Percentiles rank a stretch among this genome's conserved stretches.
phyloP scores from a whole-genome alignment of 2,329 filamentous ascomycete genomes.

The Ciborinia camelliae region DNA sequence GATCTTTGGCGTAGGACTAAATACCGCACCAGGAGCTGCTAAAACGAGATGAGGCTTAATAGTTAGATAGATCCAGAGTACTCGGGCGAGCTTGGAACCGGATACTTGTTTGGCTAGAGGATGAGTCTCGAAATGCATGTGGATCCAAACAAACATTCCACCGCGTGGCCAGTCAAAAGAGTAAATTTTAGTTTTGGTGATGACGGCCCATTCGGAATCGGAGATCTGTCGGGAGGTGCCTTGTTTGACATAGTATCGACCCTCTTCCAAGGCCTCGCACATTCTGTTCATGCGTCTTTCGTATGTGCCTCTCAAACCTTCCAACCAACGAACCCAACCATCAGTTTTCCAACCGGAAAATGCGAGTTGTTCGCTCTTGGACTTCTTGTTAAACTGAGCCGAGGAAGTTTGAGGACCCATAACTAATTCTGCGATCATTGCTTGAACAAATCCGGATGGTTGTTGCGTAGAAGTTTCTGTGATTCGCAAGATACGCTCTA shows the following conservation, averaged over 20 bases:
- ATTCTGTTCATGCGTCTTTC: conserved; percentile 80
- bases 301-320: conserved; percentile 77
- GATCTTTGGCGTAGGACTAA: conserved; percentile 64
- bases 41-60: conserved; percentile 67
- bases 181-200: conserved; percentile 71
- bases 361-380: conserved; percentile 37
- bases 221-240: conserved; percentile 52
- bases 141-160: conserved; percentile 91
- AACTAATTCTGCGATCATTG: conserved; percentile 72
- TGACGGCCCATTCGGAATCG: conserved; percentile 68
- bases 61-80: conserved; percentile 70
- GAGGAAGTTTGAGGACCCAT: conserved; percentile 63
- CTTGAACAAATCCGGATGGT: conserved; percentile 85
- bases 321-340: conserved; percentile 90
- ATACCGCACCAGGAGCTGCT: conserved; percentile 68
- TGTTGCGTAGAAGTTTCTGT: conserved; percentile 77
- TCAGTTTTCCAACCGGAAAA: conserved; percentile 69
- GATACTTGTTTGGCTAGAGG: conserved; percentile 60
- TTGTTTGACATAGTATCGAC: conserved; percentile 62
- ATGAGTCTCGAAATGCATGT: conserved; percentile 67
- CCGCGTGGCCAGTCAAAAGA: conserved; percentile 77
- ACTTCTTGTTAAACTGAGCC: conserved; percentile 42
- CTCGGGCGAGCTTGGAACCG: conserved; percentile 55
- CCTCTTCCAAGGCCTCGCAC: conserved; percentile 68
- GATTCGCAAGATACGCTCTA: conserved; percentile 71